These are phyloP conservation scores for Mycosphaerella arachidis DNA, from an alignment of 2,329 filamentous ascomycete species.

Conservation along the genomic window DNA sequence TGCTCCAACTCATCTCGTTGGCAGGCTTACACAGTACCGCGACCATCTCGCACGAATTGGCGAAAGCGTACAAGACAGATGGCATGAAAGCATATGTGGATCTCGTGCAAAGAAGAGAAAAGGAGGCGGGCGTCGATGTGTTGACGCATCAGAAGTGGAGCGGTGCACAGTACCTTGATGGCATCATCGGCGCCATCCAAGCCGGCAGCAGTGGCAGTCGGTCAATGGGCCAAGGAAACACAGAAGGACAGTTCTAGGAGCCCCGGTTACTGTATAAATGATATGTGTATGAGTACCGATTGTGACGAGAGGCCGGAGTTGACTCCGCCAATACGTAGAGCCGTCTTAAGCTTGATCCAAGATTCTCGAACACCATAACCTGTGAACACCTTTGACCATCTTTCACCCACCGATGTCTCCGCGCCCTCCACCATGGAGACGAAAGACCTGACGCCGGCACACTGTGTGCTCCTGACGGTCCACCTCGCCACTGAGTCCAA, in stretches of 20 bases:
- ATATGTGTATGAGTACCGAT: neutral
- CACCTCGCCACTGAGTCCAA: conserved; percentile 65
- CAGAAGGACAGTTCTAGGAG: conserved; percentile 55
- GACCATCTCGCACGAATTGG: conserved; percentile 67
- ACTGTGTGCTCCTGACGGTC: conserved; percentile 68
- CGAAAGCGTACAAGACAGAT: conserved; percentile 75
- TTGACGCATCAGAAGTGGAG: conserved; percentile 91
- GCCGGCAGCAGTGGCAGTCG: conserved; percentile 83
- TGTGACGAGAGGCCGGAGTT: neutral
- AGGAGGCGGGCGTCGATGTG: conserved; percentile 87
- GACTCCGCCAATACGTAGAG: neutral
- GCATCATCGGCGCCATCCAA: conserved; percentile 83
- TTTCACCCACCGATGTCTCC: neutral
- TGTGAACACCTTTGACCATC: neutral
- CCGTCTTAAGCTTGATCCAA: neutral
- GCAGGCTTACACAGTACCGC: conserved; percentile 62
- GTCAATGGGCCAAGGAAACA: conserved; percentile 95
- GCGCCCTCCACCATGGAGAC: conserved; percentile 20
- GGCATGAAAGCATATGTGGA: conserved; percentile 99
- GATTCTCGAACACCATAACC: neutral
- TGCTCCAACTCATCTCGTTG: conserved; percentile 61
- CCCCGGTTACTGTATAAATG: neutral
- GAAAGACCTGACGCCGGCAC: conserved; percentile 55
- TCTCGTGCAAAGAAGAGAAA: conserved; percentile 81
- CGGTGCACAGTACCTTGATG: conserved; percentile 73